Percentiles rank a stretch among this genome's conserved stretches.
phyloP scores from a whole-genome alignment of 768 basidiomycete species.

The Rhizopogon rudus region DNA sequence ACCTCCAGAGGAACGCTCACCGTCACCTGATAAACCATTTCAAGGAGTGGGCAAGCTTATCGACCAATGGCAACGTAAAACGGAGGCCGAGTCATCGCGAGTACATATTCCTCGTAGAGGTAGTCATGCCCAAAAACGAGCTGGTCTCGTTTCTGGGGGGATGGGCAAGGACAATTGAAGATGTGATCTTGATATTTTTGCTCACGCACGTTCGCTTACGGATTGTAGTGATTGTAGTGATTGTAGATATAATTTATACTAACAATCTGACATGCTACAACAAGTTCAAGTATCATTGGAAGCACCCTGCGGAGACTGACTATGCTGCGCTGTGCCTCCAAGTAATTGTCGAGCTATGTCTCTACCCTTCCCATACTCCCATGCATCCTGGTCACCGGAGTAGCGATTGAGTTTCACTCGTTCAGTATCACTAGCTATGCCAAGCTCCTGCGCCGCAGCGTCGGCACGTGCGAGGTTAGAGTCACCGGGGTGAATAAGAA shows the following conservation, averaged over 20 bases:
- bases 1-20: conserved; percentile 35
- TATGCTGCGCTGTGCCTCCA: conserved; percentile 12
- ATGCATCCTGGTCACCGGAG: conserved; percentile 33
- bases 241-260: background rate
- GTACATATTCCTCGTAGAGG: conserved; percentile 31
- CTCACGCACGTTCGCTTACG: background rate
- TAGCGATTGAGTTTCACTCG: conserved; percentile 35
- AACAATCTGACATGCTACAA: background rate
- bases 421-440: conserved; percentile 45
- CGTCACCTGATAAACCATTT: conserved; percentile 75
- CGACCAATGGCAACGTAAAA: conserved; percentile 84
- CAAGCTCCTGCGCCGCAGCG: conserved; percentile 51
- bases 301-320: background rate
- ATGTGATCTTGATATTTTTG: conserved; percentile 4
- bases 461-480: conserved; percentile 68
- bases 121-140: conserved; percentile 36
- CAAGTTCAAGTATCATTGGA: background rate
- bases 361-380: conserved; percentile 49
- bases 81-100: conserved; percentile 43
- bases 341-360: conserved; percentile 46
- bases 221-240: background rate
- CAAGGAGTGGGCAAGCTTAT: conserved; percentile 82
- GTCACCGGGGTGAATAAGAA: conserved; percentile 58
- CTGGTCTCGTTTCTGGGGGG: conserved; percentile 24
- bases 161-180: conserved; percentile 16